phyloP scores from a whole-genome alignment of 495 filamentous ascomycete species.

The Umbilicaria muhlenbergii region DNA sequence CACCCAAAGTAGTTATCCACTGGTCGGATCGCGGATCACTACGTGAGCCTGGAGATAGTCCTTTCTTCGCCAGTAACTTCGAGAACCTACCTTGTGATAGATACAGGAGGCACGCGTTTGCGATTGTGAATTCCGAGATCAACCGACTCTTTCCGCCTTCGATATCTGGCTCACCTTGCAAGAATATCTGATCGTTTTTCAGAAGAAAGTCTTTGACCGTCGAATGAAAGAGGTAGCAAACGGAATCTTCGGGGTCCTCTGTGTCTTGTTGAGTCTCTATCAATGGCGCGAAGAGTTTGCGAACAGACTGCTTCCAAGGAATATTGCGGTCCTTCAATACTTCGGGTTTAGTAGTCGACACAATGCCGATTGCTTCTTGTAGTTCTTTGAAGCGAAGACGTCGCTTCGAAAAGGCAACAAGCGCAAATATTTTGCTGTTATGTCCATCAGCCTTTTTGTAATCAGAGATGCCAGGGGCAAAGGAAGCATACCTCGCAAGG shows the following conservation, averaged over 20 bases:
- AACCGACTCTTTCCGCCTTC: no score
- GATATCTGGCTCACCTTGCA: background rate
- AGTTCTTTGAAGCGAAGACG: slow-evolving; percentile 1
- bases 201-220: slow-evolving; percentile 1
- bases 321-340: slow-evolving; percentile 1
- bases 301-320: slow-evolving; percentile 1
- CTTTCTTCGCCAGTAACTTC: background rate
- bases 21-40: no score
- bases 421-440: background rate
- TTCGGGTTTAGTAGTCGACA: background rate
- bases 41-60: background rate
- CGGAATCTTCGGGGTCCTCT: background rate
- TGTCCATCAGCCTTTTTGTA: background rate
- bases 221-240: slow-evolving; percentile 1
- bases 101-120: background rate
- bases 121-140: background rate
- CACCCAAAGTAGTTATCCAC: background rate
- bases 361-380: slow-evolving; percentile 1
- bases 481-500: background rate
- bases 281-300: background rate
- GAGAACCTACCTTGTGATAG: background rate
- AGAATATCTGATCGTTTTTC: background rate
- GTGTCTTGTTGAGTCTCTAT: background rate
- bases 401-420: background rate
- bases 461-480: background rate